A percentile compares a stretch with the other conserved stretches of the same genome.
Conservation (phyloP, 352 stramenopile genomes). For the Peronospora belbahrii region DNA sequence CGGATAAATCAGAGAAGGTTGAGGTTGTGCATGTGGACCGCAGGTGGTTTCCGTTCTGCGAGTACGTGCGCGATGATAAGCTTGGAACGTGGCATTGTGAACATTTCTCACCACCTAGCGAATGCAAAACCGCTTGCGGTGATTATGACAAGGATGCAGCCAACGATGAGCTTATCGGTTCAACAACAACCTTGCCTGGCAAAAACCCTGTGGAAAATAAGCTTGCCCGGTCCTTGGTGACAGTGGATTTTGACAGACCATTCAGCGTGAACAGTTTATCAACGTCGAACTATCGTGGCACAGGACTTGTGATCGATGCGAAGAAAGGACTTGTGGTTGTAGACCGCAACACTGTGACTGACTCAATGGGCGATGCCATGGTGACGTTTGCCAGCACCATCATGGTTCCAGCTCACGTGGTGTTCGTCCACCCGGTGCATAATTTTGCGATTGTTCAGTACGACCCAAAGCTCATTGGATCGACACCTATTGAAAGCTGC, state of each 20-base stretch:
- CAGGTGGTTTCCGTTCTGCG: slow-evolving; percentile 88
- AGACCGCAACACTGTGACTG: slow-evolving; percentile 89
- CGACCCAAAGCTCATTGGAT: slow-evolving; percentile 81
- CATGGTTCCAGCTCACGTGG: slow-evolving; percentile 75
- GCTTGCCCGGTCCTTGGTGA: slow-evolving; percentile 74
- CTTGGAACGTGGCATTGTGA: slow-evolving; percentile 74
- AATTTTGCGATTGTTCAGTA: slow-evolving; percentile 92
- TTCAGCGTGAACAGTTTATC: slow-evolving; percentile 84
- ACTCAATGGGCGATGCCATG: slow-evolving; percentile 80
- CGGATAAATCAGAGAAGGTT: slow-evolving; percentile 70
- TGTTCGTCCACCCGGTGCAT: slow-evolving; percentile 90
- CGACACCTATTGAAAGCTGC: slow-evolving; percentile 74
- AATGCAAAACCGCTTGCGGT: background rate
- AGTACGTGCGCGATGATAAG: slow-evolving; percentile 72
- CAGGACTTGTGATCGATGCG: slow-evolving; percentile 84
- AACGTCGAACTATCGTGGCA: slow-evolving; percentile 80
- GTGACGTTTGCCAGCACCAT: slow-evolving; percentile 89
- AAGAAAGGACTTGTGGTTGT: slow-evolving; percentile 85
- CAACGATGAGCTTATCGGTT: slow-evolving; percentile 38
- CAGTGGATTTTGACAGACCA: slow-evolving; percentile 76
- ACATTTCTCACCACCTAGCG: slow-evolving; percentile 33
- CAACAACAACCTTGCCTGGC: slow-evolving; percentile 70
- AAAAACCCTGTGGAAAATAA: slow-evolving; percentile 82
- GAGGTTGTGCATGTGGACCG: slow-evolving; percentile 85
- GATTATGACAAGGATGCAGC: slow-evolving; percentile 8